Evolutionary conservation across 2,329 filamentous ascomycete species (phyloP), one percentile per base, ranked within the genome.

Genomic region (Curvularia spicifera): DNA sequence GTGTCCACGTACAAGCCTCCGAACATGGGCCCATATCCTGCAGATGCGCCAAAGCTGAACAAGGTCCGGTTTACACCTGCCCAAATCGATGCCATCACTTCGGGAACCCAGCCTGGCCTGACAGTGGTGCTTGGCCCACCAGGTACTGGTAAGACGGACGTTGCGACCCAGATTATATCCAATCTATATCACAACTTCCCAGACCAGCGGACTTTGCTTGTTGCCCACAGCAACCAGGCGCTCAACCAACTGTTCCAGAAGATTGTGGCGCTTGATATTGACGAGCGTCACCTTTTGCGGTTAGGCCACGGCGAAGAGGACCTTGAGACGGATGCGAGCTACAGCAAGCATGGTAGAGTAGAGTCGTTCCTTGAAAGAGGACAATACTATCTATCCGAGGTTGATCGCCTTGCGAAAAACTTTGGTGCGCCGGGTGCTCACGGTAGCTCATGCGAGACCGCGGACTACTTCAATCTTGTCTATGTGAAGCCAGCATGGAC

Each of bases 111-210:
- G 70, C 94, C 95, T 35, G 95, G 96, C 20, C 83, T 99, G 51
- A 97, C 94, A 1, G 86, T 99, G 47, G 90, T 99, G 67, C 91
- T 99, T 61, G 95, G 95, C 0, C 95, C 95, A 53, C 95, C 95
- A 7, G 95, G 95, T 53, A 99, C 95, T 6, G 95, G 96, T 62
- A 99, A 99, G 81, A 99, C 95, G n/a, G 95, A 99, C 78, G 95
- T 99, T 52, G 93, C 93, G 47, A 97, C 94, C 4, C 95, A 99
- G 77, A 96, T 98, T 74, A 99, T 99, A 79, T 97, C 91, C 81
- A 97, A 98, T 76, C 90, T 99, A 68, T 99, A 99, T 74, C 94
- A 98, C 81, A 97, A 98, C 78, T 99, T 97, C 74, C 93, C 95
- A 7, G 84, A 89, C 63, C 93, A 99, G 76, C 90, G 92, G 68